Base-by-base conservation (phyloP, 2,329 filamentous ascomycete species). In the Huntiella bhutanensis region DNA sequence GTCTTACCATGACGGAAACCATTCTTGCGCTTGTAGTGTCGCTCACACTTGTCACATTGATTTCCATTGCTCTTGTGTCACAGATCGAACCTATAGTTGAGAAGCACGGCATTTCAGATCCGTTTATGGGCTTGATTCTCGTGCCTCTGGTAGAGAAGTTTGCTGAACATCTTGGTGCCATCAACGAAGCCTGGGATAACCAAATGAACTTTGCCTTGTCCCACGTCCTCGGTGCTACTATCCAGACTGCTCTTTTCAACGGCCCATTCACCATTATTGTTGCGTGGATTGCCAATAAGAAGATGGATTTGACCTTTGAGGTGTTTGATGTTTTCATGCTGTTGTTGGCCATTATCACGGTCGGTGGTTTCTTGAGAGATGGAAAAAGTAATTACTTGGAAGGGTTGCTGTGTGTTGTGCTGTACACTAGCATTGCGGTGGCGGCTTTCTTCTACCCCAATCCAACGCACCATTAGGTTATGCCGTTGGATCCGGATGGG, bases 371-470 rank as follows among this genome's bases (percentile, higher is more conserved):
- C 62, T 63, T 95, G 46, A 70, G 85, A 43, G 87, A 95, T 57
- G 77, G 83, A 53, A 88, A 91, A 67, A 84, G 77, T 51, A 92
- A 94, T 57, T 95, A 92, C 56, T 71, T 95, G 4, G 87, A 95
- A 60, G 87, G 87, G 2, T 72, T 76, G 17, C 69, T 95, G 13
- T 83, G 84, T 53, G 74, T 94, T 13, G 70, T 82, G 40, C 65
- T 77, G 4, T 78, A 77, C 54, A 56, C 76, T 39, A 69, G 70
- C 28, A 73, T 78, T 52, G 73, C 73, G 8, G 69, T 73, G 1
- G 71, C 71, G 1, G 71, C 71, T 1, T 72, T 62, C 51, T 74
- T 69, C 55, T 75, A 70, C 52, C 73, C 72, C 2, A 67, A 71
- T 49, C 61, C 22, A 4, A 1, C 6, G 22, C 6, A 10, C 8